These are phyloP conservation scores for Taxillus chinensis DNA, from an alignment of 164 flowering plant genomes.

Conservation along the genomic window DNA sequence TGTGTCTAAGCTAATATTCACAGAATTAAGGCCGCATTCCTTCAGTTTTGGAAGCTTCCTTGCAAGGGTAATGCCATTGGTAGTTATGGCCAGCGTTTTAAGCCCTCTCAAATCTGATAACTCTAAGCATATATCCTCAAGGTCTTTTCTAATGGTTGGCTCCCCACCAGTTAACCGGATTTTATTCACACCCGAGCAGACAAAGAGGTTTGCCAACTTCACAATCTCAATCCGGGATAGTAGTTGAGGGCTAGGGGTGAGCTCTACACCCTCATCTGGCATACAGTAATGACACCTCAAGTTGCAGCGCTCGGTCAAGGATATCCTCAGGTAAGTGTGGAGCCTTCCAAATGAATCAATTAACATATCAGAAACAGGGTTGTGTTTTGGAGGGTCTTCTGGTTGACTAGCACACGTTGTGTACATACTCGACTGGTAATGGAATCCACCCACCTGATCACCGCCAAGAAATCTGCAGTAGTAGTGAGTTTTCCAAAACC, in stretches of 20 bases:
- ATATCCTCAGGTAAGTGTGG: constrained; percentile 85
- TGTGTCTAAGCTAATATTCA: constrained; percentile 93
- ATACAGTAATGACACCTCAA: constrained; percentile 91
- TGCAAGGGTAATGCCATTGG: constrained; percentile 78
- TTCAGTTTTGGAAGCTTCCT: constrained; percentile 79
- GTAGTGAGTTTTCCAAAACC: neutral
- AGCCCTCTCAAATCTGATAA: constrained; percentile 70
- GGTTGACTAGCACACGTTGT: constrained; percentile 37
- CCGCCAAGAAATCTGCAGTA: constrained; percentile 5
- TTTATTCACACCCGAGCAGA: constrained; percentile 73
- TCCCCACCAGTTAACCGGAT: constrained; percentile 96
- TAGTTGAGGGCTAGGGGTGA: constrained; percentile 56
- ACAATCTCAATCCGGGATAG: constrained; percentile 59
- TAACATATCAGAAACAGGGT: constrained; percentile 61
- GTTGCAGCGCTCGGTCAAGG: constrained; percentile 94
- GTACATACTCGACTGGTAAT: constrained; percentile 15
- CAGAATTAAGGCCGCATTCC: constrained; percentile 64
- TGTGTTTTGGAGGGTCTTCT: constrained; percentile 35
- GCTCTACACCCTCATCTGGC: constrained; percentile 92
- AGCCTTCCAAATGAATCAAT: constrained; percentile 87
- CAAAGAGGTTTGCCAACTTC: constrained; percentile 69
- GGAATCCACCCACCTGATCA: constrained; percentile 8
- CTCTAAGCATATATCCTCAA: constrained; percentile 71
- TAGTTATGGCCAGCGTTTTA: constrained; percentile 80
- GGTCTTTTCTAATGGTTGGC: constrained; percentile 85